Conservation (phyloP, 805 yeast genomes). For the Saturnispora mendoncae region DNA sequence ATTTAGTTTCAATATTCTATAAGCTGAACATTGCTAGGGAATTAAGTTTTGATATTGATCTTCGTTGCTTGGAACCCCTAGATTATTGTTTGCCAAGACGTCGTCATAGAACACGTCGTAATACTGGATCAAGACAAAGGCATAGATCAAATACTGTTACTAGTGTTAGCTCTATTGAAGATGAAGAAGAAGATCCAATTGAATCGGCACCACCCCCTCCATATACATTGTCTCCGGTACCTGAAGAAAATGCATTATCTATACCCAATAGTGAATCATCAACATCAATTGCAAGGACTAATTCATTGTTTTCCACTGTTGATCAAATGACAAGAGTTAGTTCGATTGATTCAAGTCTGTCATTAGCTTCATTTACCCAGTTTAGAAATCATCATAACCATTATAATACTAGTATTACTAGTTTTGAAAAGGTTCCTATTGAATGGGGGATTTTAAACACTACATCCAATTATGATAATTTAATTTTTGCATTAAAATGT, state of each 20-base stretch:
- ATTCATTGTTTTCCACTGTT: background rate
- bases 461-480: constrained; percentile 19
- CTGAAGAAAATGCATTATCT: background rate
- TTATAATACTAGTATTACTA: background rate
- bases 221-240: too few species aligned
- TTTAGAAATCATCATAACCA: background rate
- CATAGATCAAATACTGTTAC: constrained; percentile 6
- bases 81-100: constrained; percentile 27
- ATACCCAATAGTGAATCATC: background rate
- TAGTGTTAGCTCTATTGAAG: constrained; percentile 6
- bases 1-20: constrained; percentile 24
- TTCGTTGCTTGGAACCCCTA: constrained; percentile 19
- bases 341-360: background rate
- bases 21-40: constrained; percentile 27
- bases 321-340: background rate
- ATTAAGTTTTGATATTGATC: constrained; percentile 27
- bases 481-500: constrained; percentile 24
- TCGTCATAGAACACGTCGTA: constrained; percentile 1
- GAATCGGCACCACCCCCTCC: background rate
- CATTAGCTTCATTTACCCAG: background rate
- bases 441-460: background rate
- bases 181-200: constrained; percentile 8
- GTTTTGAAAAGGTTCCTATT: background rate
- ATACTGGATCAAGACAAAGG: too few species aligned
- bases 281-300: background rate